Conservation (phyloP, 257 asterid genomes). For the Vinca minor region DNA sequence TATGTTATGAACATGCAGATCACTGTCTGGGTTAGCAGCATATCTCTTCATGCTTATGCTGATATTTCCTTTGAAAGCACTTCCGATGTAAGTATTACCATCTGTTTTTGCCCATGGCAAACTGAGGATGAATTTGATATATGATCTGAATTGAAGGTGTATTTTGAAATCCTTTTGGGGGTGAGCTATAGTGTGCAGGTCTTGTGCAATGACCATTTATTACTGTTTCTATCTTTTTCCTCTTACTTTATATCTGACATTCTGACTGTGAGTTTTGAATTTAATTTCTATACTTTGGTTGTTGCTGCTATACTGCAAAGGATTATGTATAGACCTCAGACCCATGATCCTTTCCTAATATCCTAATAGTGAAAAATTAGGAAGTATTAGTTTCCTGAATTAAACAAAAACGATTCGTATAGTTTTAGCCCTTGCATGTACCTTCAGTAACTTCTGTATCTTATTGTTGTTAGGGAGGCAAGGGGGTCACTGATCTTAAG, state of each 20-base stretch:
- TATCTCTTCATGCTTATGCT: slow-evolving; percentile 76
- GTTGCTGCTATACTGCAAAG: neutral
- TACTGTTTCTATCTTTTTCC: neutral
- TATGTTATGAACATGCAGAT: slow-evolving; percentile 44
- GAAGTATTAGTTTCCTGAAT: neutral
- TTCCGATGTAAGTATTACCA: slow-evolving; percentile 62
- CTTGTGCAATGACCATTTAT: neutral
- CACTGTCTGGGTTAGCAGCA: slow-evolving; percentile 73
- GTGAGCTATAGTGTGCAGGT: neutral
- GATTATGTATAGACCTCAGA: neutral
- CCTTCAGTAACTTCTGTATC: slow-evolving; percentile 18
- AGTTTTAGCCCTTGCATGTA: neutral
- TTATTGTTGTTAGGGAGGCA: slow-evolving; percentile 62
- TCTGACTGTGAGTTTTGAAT: neutral
- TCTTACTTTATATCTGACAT: neutral
- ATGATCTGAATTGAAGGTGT: neutral
- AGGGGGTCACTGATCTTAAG: slow-evolving; percentile 80
- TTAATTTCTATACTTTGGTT: neutral
- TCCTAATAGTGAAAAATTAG: neutral
- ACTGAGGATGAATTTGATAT: neutral
- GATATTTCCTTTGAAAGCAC: slow-evolving; percentile 69
- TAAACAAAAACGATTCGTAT: neutral
- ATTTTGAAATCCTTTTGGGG: neutral
- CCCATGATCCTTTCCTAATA: neutral
- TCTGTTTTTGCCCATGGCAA: neutral